A percentile compares a stretch with the other conserved stretches of the same genome.
Evolutionary conservation across 2,329 filamentous ascomycete genomes (phyloP).

Genomic region (Trichoderma brevicompactum): DNA sequence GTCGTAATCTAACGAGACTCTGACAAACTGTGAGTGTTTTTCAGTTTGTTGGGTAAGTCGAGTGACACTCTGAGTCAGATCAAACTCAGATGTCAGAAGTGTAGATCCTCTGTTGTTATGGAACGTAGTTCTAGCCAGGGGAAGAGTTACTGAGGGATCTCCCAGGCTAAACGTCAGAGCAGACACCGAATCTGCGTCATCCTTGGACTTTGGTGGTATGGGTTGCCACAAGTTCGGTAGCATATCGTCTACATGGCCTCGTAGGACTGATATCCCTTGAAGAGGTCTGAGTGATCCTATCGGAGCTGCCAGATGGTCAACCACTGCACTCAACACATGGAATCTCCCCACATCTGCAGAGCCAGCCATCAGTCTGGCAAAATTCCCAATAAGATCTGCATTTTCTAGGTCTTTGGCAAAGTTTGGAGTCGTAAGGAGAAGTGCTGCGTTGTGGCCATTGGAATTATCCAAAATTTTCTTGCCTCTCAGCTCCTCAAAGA

Average conservation of each 20-base stretch:
- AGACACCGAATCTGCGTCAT: constrained; percentile 45
- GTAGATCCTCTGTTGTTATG: constrained; percentile 68
- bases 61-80: constrained; percentile 33
- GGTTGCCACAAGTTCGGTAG: constrained; percentile 53
- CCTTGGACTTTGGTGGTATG: constrained; percentile 35
- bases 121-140: constrained; percentile 79
- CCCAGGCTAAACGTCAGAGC: constrained; percentile 50
- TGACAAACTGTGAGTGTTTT: constrained; percentile 48
- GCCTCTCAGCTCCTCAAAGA: constrained; percentile 34
- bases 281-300: constrained; percentile 39
- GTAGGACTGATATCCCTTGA: constrained; percentile 58
- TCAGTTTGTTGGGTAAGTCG: constrained; percentile 39
- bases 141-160: constrained; percentile 55
- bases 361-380: constrained; percentile 54
- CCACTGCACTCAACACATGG: constrained; percentile 58
- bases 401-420: constrained; percentile 56
- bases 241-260: constrained; percentile 46
- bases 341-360: constrained; percentile 45
- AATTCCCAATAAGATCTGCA: constrained; percentile 46
- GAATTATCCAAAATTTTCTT: constrained; percentile 38
- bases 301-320: constrained; percentile 56
- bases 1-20: constrained; percentile 34
- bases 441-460: constrained; percentile 46
- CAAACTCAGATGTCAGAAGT: constrained; percentile 49
- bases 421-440: constrained; percentile 55